phyloP scores from a whole-genome alignment of 192 early-diverging fungal species.

The Lobosporangium transversale region DNA sequence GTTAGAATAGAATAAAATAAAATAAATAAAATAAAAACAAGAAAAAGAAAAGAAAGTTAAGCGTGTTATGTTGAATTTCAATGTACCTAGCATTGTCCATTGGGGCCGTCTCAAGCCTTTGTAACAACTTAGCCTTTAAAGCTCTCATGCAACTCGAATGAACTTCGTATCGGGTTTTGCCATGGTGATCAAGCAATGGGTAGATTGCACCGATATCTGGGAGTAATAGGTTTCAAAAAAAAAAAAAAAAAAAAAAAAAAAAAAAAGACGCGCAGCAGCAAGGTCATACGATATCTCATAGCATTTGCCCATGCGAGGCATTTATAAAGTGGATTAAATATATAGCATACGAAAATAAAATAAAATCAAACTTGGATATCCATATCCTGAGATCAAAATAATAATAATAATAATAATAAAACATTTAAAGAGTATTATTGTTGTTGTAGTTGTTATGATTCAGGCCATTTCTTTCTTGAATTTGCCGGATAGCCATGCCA shows the following conservation, averaged over 20 bases:
- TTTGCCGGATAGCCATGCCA: conserved; percentile 28
- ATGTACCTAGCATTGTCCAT: conserved; percentile 43
- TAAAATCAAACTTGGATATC: too few relatives aligned
- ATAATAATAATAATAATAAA: not conserved
- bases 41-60: not conserved
- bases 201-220: conserved; percentile 57
- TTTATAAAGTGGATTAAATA: not conserved
- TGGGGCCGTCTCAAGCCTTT: conserved; percentile 46
- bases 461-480: conserved; percentile 35
- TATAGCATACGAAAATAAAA: conserved; percentile 2
- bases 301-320: conserved; percentile 33
- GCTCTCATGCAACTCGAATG: conserved; percentile 60
- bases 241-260: conserved; percentile 4
- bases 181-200: conserved; percentile 61
- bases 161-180: conserved; percentile 56
- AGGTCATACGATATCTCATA: conserved; percentile 47
- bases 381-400: not conserved
- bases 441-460: conserved; percentile 46
- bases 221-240: conserved; percentile 24
- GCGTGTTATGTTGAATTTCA: not conserved
- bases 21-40: not conserved
- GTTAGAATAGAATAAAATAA: too few relatives aligned
- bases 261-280: not conserved
- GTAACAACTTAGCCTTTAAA: conserved; percentile 56
- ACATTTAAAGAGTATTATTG: not conserved